phyloP scores from a whole-genome alignment of 306 rosid species.

The Trichosanthes truncata region DNA sequence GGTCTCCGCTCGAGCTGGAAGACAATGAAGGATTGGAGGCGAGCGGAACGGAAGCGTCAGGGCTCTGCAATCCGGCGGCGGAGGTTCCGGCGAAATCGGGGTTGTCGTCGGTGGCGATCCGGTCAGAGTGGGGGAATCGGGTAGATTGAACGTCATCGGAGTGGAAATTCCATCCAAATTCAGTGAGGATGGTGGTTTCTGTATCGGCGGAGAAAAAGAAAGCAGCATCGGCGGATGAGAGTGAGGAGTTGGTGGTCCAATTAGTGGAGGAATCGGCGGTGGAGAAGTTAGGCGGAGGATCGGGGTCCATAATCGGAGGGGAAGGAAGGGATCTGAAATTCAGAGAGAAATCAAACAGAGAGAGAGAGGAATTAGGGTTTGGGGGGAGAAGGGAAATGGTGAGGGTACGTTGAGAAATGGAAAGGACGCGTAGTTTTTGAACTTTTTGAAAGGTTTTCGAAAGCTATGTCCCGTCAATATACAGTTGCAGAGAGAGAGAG shows the following conservation, averaged over 20 bases:
- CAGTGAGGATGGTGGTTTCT: slow-evolving; percentile 38
- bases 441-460: slow-evolving; percentile 36
- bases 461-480: slow-evolving; percentile 47
- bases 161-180: slow-evolving; percentile 62
- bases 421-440: slow-evolving; percentile 57
- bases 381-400: background rate
- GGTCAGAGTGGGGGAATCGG: slow-evolving; percentile 5
- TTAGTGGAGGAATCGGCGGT: slow-evolving; percentile 32
- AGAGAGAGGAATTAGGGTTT: slow-evolving; percentile 10
- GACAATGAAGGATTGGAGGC: slow-evolving; percentile 61
- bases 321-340: background rate
- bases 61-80: background rate
- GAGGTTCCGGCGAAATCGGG: slow-evolving; percentile 21
- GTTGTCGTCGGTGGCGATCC: slow-evolving; percentile 23
- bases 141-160: slow-evolving; percentile 16
- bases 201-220: slow-evolving; percentile 33
- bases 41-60: slow-evolving; percentile 18
- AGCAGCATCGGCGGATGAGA: slow-evolving; percentile 11
- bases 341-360: background rate
- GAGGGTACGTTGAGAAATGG: slow-evolving; percentile 31
- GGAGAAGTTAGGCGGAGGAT: slow-evolving; percentile 36
- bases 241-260: background rate
- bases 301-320: slow-evolving; percentile 21
- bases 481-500: slow-evolving; percentile 22
- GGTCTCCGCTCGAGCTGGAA: slow-evolving; percentile 83